Evolutionary conservation across 805 yeast species (phyloP).

Genomic region (Wickerhamiella vanderwaltii): DNA sequence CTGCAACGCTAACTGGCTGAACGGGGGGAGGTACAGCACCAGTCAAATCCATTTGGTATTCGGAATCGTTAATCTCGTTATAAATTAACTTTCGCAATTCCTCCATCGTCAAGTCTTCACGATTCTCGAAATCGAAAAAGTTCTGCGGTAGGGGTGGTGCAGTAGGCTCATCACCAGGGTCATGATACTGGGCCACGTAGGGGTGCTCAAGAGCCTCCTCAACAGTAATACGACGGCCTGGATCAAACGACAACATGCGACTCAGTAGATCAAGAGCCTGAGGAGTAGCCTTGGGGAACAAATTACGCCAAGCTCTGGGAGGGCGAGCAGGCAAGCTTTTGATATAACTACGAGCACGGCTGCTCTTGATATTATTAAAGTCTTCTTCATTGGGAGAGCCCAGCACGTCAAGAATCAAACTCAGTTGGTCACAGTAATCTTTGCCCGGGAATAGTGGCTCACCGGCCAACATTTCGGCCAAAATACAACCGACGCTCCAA

Average conservation of each 20-base stretch:
- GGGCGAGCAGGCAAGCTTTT: slow-evolving; percentile 63
- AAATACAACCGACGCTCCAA: slow-evolving; percentile 96
- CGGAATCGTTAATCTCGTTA: slow-evolving; percentile 44
- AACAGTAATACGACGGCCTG: slow-evolving; percentile 70
- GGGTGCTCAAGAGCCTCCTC: slow-evolving; percentile 85
- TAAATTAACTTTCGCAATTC: slow-evolving; percentile 71
- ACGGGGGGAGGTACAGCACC: slow-evolving; percentile 11
- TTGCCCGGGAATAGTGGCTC: slow-evolving; percentile 87
- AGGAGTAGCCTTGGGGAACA: slow-evolving; percentile 81
- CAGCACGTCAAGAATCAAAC: slow-evolving; percentile 69
- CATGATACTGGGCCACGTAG: slow-evolving; percentile 81
- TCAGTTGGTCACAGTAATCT: slow-evolving; percentile 90
- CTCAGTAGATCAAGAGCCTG: slow-evolving; percentile 71
- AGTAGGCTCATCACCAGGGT: slow-evolving; percentile 67
- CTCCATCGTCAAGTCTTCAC: slow-evolving; percentile 54
- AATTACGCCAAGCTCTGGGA: slow-evolving; percentile 13
- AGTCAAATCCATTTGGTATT: slow-evolving; percentile 3
- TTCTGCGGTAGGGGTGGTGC: slow-evolving; percentile 63
- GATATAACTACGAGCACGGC: slow-evolving; percentile 85
- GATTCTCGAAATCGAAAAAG: slow-evolving; percentile 72
- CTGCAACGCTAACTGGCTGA: slow-evolving; percentile 10
- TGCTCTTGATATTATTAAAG: slow-evolving; percentile 58
- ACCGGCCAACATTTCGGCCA: slow-evolving; percentile 88
- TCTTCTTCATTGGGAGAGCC: slow-evolving; percentile 86
- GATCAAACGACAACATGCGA: slow-evolving; percentile 76